Evolutionary conservation across 2,329 filamentous ascomycete genomes (phyloP).

Genomic region (Penicillium sclerotigenum): DNA sequence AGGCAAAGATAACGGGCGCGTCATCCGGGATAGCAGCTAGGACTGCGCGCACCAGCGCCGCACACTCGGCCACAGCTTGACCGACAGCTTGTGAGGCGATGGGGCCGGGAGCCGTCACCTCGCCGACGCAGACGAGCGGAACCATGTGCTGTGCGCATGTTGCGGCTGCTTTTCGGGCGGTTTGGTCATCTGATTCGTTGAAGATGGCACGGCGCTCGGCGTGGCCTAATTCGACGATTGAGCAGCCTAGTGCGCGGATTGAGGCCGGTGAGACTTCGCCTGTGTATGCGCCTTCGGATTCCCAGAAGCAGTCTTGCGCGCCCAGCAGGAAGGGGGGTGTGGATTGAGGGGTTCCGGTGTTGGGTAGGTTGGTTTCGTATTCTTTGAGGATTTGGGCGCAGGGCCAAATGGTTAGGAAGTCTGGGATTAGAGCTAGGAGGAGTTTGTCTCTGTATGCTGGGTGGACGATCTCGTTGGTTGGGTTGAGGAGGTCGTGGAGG

Average conservation of each 20-base stretch:
- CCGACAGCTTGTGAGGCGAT: conserved; percentile 50
- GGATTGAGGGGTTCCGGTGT: conserved; percentile 10
- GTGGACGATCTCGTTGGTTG: conserved; percentile 45
- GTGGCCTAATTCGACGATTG: conserved; percentile 75
- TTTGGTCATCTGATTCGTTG: conserved; percentile 67
- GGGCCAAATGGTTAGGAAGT: conserved; percentile 65
- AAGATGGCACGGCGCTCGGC: conserved; percentile 73
- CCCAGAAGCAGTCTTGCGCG: conserved; percentile 72
- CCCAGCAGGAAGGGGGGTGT: conserved; percentile 60
- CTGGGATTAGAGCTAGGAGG: conserved; percentile 74
- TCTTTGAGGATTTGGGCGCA: conserved; percentile 41
- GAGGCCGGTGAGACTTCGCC: conserved; percentile 71
- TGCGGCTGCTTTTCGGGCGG: conserved; percentile 67
- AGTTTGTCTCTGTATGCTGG: conserved; percentile 49
- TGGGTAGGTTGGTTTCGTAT: conserved; percentile 25
- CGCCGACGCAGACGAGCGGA: conserved; percentile 78
- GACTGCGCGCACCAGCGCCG: conserved; percentile 62
- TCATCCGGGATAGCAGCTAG: conserved; percentile 59
- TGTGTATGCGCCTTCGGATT: conserved; percentile 70
- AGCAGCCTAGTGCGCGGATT: conserved; percentile 64
- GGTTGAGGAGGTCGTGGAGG: conserved; percentile 49
- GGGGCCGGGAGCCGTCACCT: conserved; percentile 54
- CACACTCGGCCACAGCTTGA: conserved; percentile 64
- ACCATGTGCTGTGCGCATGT: conserved; percentile 67
- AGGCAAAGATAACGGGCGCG: conserved; percentile 72